These are phyloP conservation scores for Diaporthe ilicicola DNA, from an alignment of 2,329 filamentous ascomycete genomes.

Conservation along the genomic window DNA sequence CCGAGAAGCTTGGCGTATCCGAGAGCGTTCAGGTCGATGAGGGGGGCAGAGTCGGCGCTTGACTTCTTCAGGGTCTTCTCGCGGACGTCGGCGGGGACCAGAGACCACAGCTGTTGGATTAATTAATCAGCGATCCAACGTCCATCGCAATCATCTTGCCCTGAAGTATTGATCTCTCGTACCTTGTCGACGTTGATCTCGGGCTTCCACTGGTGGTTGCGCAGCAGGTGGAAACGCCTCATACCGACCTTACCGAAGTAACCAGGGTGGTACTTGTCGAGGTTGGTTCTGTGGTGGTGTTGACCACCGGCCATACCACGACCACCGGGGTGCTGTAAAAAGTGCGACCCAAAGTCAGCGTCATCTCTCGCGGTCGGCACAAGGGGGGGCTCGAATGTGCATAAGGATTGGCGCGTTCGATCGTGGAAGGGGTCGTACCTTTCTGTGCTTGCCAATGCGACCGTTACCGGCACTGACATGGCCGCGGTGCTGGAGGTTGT, in stretches of 20 bases:
- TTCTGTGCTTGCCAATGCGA: conserved; percentile 98
- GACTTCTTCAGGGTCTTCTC: conserved; percentile 85
- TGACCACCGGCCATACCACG: conserved; percentile 96
- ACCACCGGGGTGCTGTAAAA: conserved; percentile 68
- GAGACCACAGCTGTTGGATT: conserved; percentile 81
- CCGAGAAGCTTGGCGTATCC: conserved; percentile 99
- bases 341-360: conserved; percentile 8
- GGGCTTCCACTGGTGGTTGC: conserved; percentile 98
- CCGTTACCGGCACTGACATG: conserved; percentile 98
- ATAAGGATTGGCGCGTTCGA: neutral
- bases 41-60: conserved; percentile 91
- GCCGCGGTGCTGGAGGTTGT: conserved; percentile 74
- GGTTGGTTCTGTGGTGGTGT: conserved; percentile 95
- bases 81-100: conserved; percentile 91
- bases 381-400: neutral
- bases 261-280: conserved; percentile 91
- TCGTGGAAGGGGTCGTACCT: conserved; percentile 53
- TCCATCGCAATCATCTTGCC: neutral
- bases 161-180: conserved; percentile 42
- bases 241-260: conserved; percentile 99
- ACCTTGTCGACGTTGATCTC: conserved; percentile 99
- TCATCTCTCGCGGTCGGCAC: neutral
- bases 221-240: conserved; percentile 96
- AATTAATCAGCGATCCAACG: conserved; percentile 36
- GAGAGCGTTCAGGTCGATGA: conserved; percentile 96